Evolutionary conservation across 306 rosid species (phyloP).

Genomic region (Lagenaria siceraria): DNA sequence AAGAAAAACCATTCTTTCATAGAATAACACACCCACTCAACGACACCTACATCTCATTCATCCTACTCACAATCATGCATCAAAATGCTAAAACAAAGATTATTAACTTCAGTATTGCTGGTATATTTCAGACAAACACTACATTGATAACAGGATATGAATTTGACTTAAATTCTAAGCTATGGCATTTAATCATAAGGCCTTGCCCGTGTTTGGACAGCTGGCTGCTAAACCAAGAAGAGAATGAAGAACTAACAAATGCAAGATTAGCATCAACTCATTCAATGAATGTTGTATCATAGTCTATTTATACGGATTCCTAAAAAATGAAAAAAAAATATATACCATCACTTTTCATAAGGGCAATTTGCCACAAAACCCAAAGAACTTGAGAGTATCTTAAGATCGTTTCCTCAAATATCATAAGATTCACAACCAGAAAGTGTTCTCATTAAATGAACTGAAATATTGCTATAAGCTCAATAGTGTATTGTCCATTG

Average conservation of each 20-base stretch:
- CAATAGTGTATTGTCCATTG: conserved; percentile 1
- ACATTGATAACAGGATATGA: background rate
- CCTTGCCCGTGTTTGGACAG: too few relatives aligned
- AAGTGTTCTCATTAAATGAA: background rate
- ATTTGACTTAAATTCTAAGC: background rate
- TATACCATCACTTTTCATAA: background rate
- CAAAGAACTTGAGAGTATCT: background rate
- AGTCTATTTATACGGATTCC: too few relatives aligned
- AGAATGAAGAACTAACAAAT: too few relatives aligned
- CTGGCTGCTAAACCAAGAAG: too few relatives aligned
- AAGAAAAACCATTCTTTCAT: background rate
- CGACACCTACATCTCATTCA: background rate
- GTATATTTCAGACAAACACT: background rate
- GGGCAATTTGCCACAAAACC: background rate
- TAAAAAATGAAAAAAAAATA: too few relatives aligned
- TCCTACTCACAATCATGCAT: background rate
- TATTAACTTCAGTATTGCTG: background rate
- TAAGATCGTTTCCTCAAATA: background rate
- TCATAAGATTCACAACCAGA: background rate
- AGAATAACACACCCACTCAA: background rate
- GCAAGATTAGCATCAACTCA: too few relatives aligned
- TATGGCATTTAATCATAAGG: background rate
- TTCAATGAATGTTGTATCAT: too few relatives aligned
- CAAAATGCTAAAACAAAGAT: background rate
- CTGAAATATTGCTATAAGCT: background rate